Evolutionary conservation across 2,329 filamentous ascomycete genomes (phyloP).

Genomic region (Elsinoe arachidis): DNA sequence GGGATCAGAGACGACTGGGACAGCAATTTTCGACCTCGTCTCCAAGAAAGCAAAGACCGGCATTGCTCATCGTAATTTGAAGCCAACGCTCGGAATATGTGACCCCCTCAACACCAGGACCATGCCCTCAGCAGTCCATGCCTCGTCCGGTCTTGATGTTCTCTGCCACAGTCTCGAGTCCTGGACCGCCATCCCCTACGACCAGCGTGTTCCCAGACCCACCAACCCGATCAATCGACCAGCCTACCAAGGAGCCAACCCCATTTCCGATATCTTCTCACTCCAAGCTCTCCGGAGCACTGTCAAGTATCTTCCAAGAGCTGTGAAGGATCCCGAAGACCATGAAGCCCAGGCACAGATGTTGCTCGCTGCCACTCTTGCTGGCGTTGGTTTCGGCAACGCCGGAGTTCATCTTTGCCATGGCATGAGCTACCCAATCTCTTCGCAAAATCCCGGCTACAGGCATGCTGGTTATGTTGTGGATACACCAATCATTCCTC

Average conservation of each 20-base stretch:
- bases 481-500: slow-evolving; percentile 71
- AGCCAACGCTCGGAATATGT: slow-evolving; percentile 85
- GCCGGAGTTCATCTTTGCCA: slow-evolving; percentile 87
- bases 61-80: slow-evolving; percentile 88
- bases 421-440: slow-evolving; percentile 97
- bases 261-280: slow-evolving; percentile 95
- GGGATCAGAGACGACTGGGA: slow-evolving; percentile 90
- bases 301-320: slow-evolving; percentile 84
- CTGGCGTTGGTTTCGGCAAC: slow-evolving; percentile 94
- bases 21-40: slow-evolving; percentile 93
- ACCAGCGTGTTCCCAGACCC: slow-evolving; percentile 74
- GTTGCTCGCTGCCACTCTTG: slow-evolving; percentile 87
- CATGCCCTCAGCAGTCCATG: slow-evolving; percentile 91
- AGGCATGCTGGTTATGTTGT: slow-evolving; percentile 81
- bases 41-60: slow-evolving; percentile 88
- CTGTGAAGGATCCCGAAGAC: slow-evolving; percentile 81
- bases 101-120: slow-evolving; percentile 85
- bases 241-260: slow-evolving; percentile 94
- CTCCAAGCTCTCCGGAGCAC: slow-evolving; percentile 74
- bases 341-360: slow-evolving; percentile 89
- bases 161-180: slow-evolving; percentile 92
- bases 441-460: slow-evolving; percentile 87
- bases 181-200: slow-evolving; percentile 95
- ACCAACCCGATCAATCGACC: slow-evolving; percentile 83
- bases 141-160: slow-evolving; percentile 85